Conservation (phyloP, 75 land plant species). For the Picea glauca region DNA sequence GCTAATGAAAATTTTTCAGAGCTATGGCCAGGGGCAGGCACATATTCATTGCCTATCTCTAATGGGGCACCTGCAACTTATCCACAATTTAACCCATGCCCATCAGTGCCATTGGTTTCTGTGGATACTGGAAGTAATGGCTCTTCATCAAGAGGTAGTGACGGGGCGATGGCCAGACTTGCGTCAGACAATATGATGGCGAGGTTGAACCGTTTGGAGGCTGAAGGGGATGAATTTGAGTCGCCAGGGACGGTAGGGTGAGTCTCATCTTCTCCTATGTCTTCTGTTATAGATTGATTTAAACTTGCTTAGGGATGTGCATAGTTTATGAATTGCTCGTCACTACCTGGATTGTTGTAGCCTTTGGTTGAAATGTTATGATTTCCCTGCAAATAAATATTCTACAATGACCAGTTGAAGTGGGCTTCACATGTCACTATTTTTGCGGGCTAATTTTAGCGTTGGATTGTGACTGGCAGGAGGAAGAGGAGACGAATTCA, state of each 20-base stretch:
- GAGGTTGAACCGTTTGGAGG: conserved; percentile 57
- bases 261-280: neutral
- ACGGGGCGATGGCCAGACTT: conserved; percentile 36
- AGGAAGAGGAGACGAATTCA: conserved; percentile 80
- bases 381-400: conserved; percentile 11
- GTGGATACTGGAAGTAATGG: conserved; percentile 40
- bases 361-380: neutral
- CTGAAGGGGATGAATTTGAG: conserved; percentile 66
- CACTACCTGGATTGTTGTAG: neutral
- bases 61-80: neutral
- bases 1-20: neutral
- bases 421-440: neutral
- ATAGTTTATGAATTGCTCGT: neutral
- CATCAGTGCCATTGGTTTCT: neutral
- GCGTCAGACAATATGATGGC: conserved; percentile 41
- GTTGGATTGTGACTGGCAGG: conserved; percentile 23
- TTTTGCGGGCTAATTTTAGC: neutral
- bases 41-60: neutral
- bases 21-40: neutral
- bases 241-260: conserved; percentile 30
- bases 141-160: conserved; percentile 50
- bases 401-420: conserved; percentile 27
- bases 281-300: neutral
- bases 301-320: neutral
- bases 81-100: neutral